Base-by-base conservation (phyloP, 108 stramenopile genomes). In the Schizochytrium sp. region DNA sequence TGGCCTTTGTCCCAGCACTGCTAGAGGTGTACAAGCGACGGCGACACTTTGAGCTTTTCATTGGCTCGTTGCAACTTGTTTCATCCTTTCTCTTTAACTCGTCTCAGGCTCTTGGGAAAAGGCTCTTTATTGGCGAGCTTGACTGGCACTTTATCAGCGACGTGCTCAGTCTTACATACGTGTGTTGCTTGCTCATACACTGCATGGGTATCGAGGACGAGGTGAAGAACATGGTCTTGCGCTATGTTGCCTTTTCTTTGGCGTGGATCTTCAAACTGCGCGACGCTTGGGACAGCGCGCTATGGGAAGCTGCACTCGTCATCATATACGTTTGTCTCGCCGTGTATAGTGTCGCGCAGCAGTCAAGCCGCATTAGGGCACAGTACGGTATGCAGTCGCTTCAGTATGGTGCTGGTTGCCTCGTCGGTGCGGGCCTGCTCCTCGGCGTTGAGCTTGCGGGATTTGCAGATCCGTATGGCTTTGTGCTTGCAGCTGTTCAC, bases 31-130 rank as follows among this genome's bases (percentile, higher is more conserved):
- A n/a, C 45, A 47, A 53, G 48, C 76, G 51, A 12, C 19, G 76
- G 76, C 44, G 76, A 45, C 76, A 83, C 76, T 83, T 83, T 83
- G 76, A 83, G 76, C 76, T 83, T 45, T 83, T 83, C 51, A 53
- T 83, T 23, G 76, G 76, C 18, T n/a, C 51, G 51, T 34, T 83
- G 45, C 76, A 83, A 45, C 76, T 83, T 16, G 12, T 83, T 2
- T 83, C 76, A 6, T 53, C 48, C 10, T 83, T 83, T 34, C 44
- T 83, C 43, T 83, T 53, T 23, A 83, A 83, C 51, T 53, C 51
- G 14, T 55, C 76, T 43, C 76, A 83, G 76, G 76, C 76, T 12
- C 48, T 83, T 8, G 76, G 76, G n/a, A 1, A 47, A 28, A 34
- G 4, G 76, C 19, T 83, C n/a, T 83, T 83, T 34, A 47, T 83